These are phyloP conservation scores for Cytospora piceicola DNA, from an alignment of 2,329 filamentous ascomycete genomes.

Conservation along the genomic window DNA sequence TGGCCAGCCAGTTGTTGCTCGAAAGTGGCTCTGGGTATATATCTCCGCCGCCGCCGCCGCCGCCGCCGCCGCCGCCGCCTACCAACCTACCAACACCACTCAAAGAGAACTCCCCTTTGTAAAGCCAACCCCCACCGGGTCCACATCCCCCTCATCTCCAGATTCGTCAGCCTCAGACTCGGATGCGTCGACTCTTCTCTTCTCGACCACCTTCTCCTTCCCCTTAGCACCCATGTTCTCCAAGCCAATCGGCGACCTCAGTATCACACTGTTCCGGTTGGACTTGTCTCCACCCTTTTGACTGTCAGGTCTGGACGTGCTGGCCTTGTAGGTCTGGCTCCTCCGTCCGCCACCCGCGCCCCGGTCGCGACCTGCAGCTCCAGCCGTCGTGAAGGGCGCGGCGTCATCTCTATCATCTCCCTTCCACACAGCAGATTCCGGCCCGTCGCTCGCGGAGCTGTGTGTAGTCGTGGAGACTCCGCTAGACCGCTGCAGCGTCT, in stretches of 20 bases:
- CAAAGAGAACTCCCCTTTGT: slow-evolving; percentile 50
- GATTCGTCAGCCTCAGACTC: slow-evolving; percentile 27
- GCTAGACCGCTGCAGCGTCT: slow-evolving; percentile 58
- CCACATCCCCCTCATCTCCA: slow-evolving; percentile 22
- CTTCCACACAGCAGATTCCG: slow-evolving; percentile 23
- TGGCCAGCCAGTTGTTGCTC: slow-evolving; percentile 15
- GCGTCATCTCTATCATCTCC: slow-evolving; percentile 17
- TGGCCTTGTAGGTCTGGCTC: slow-evolving; percentile 35
- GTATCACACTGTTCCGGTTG: slow-evolving; percentile 29
- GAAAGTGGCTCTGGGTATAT: slow-evolving; percentile 6
- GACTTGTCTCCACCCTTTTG: slow-evolving; percentile 45
- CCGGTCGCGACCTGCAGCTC: slow-evolving; percentile 42
- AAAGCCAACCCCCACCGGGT: slow-evolving; percentile 29
- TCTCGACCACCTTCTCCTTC: slow-evolving; percentile 55
- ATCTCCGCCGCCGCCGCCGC: too few species aligned
- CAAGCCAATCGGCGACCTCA: slow-evolving; percentile 42
- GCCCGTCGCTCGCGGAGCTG: slow-evolving; percentile 48
- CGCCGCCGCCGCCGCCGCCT: too few species aligned
- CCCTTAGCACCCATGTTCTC: slow-evolving; percentile 31
- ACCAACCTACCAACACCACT: slow-evolving; percentile 4
- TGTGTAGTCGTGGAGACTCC: slow-evolving; percentile 52
- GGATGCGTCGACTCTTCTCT: slow-evolving; percentile 50
- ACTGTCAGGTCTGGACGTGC: slow-evolving; percentile 42
- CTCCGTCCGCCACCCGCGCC: slow-evolving; percentile 33
- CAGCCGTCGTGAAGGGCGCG: slow-evolving; percentile 35